Conservation (phyloP, 345 rosid species). For the Rhodamnia rubescens region DNA sequence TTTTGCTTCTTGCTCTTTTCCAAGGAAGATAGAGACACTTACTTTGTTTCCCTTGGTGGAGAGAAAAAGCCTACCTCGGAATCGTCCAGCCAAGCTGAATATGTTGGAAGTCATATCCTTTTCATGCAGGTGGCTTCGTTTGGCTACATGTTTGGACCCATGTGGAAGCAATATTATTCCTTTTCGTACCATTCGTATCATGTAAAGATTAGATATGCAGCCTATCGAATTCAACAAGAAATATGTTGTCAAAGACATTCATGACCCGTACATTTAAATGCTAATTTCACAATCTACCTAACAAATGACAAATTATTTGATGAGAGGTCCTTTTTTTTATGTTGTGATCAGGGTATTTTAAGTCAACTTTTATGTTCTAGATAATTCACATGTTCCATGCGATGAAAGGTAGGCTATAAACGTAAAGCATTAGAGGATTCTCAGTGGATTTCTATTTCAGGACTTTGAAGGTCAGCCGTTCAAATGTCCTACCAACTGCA, state of each 20-base stretch:
- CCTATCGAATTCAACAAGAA: neutral
- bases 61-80: neutral
- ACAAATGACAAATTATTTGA: neutral
- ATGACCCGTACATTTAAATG: neutral
- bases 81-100: neutral
- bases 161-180: neutral
- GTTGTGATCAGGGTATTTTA: neutral
- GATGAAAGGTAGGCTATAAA: neutral
- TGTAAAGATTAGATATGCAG: neutral
- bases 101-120: neutral
- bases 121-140: neutral
- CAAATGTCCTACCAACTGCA: rapidly evolving
- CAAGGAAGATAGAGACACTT: neutral
- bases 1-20: neutral
- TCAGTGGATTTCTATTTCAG: neutral
- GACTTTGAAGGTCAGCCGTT: neutral
- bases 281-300: neutral
- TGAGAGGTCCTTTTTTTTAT: neutral
- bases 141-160: neutral
- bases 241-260: neutral
- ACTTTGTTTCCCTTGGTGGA: neutral
- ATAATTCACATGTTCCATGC: neutral
- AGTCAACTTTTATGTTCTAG: neutral
- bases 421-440: neutral
- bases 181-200: neutral